Percentiles rank a stretch among this genome's conserved stretches.
Conservation (phyloP, 306 rosid species). For the Castanea crenata region DNA sequence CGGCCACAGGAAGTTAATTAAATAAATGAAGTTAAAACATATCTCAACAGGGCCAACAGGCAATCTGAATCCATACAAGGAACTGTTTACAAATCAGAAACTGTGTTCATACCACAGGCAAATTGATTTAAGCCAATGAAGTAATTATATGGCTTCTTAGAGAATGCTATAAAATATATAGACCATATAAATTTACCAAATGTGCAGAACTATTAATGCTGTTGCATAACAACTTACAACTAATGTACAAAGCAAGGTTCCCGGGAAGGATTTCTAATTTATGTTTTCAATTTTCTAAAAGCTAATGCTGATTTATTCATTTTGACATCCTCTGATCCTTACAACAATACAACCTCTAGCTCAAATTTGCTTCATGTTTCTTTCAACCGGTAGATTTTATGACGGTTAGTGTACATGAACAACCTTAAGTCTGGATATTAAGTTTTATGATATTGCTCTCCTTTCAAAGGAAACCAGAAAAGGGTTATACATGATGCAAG, state of each 20-base stretch:
- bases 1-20: too few species aligned
- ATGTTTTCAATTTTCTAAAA: too few species aligned
- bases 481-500: not conserved
- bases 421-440: not conserved
- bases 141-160: not conserved
- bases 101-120: too few species aligned
- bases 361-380: not conserved
- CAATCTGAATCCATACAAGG: not conserved
- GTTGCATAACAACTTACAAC: not conserved
- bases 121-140: too few species aligned
- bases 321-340: not conserved
- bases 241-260: not conserved
- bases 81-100: not conserved
- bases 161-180: not conserved
- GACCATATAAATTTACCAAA: not conserved
- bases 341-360: not conserved
- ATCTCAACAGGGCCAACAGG: not conserved
- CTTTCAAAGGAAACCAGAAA: constrained; percentile 3
- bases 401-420: not conserved
- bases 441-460: not conserved
- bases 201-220: not conserved
- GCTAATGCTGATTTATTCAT: not conserved
- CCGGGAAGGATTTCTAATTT: too few species aligned
- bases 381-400: not conserved
- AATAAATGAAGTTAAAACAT: not conserved